phyloP scores from a whole-genome alignment of 768 basidiomycete genomes.

The Boletus pseudo-olivaceus region DNA sequence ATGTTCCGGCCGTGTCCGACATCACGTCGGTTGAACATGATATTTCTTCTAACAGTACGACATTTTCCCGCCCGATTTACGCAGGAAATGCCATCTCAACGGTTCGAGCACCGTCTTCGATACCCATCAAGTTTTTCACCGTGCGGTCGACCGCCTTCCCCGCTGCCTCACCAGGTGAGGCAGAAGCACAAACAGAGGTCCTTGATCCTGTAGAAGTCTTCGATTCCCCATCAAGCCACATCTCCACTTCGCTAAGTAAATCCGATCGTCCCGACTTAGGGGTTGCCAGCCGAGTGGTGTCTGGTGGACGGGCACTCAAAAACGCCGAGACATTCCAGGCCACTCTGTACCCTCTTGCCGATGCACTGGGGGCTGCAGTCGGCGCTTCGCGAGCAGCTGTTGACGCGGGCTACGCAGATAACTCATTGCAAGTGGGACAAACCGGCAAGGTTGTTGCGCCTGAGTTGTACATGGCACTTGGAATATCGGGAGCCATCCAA shows the following conservation, averaged over 20 bases:
- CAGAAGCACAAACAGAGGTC: constrained; percentile 56
- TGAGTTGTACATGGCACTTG: constrained; percentile 92
- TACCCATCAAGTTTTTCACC: constrained; percentile 91
- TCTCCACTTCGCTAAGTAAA: constrained; percentile 75
- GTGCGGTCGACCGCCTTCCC: constrained; percentile 90
- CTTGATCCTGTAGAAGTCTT: constrained; percentile 62
- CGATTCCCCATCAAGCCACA: constrained; percentile 51
- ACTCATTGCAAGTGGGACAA: constrained; percentile 98
- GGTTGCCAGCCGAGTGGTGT: constrained; percentile 83
- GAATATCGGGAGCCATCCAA: constrained; percentile 98
- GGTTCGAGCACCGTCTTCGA: constrained; percentile 71
- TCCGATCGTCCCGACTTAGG: constrained; percentile 93
- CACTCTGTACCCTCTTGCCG: constrained; percentile 88
- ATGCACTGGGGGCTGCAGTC: constrained; percentile 89
- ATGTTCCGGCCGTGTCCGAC: constrained; percentile 89
- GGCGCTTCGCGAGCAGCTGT: constrained; percentile 98
- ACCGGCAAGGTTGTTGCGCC: constrained; percentile 99
- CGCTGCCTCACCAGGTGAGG: constrained; percentile 49
- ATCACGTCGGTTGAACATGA: constrained; percentile 81
- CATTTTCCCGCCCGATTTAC: constrained; percentile 92
- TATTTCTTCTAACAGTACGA: constrained; percentile 64
- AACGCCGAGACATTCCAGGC: constrained; percentile 88
- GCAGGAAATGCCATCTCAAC: constrained; percentile 97
- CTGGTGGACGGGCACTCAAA: constrained; percentile 94
- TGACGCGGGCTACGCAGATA: constrained; percentile 97